These are phyloP conservation scores for Fusarium incarnatum DNA, from an alignment of 2,329 filamentous ascomycete species.

Conservation along the genomic window DNA sequence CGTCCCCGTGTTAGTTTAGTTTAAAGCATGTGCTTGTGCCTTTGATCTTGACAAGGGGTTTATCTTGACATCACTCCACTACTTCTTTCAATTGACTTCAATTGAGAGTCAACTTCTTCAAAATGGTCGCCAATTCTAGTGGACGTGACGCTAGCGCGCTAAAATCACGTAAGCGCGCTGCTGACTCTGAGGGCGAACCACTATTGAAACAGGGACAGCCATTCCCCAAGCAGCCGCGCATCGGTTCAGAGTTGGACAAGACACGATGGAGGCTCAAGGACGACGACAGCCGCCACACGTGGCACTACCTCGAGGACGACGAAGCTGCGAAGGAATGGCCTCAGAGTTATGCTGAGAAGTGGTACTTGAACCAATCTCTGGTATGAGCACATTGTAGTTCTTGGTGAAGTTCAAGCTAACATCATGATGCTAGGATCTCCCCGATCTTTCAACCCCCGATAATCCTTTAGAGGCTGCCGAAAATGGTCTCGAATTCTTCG, in stretches of 20 bases:
- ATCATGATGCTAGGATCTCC: slow-evolving; percentile 69
- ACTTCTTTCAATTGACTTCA: slow-evolving; percentile 20
- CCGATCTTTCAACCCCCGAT: slow-evolving; percentile 75
- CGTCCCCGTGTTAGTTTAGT: slow-evolving; percentile 20
- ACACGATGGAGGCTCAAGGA: slow-evolving; percentile 86
- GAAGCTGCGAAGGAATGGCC: slow-evolving; percentile 82
- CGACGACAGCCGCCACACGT: slow-evolving; percentile 87
- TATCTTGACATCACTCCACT: slow-evolving; percentile 25
- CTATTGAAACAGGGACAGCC: slow-evolving; percentile 45
- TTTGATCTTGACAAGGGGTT: not conserved
- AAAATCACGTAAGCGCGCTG: slow-evolving; percentile 58
- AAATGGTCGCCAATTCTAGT: slow-evolving; percentile 48
- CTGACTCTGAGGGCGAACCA: slow-evolving; percentile 51
- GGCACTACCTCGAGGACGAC: slow-evolving; percentile 87
- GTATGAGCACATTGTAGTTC: slow-evolving; percentile 60
- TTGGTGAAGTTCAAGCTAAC: slow-evolving; percentile 15
- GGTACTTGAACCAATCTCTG: slow-evolving; percentile 81
- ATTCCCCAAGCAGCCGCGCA: slow-evolving; percentile 59
- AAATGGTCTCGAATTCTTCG: slow-evolving; percentile 90
- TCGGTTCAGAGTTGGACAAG: slow-evolving; percentile 77
- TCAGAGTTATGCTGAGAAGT: slow-evolving; percentile 89
- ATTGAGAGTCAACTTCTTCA: not conserved
- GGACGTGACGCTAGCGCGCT: slow-evolving; percentile 47
- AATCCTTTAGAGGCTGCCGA: slow-evolving; percentile 80
- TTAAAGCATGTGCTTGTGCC: slow-evolving; percentile 35